These are phyloP conservation scores for Sanghuangporus sanghuang DNA, from an alignment of 1,284 basidiomycete species.

Conservation along the genomic window DNA sequence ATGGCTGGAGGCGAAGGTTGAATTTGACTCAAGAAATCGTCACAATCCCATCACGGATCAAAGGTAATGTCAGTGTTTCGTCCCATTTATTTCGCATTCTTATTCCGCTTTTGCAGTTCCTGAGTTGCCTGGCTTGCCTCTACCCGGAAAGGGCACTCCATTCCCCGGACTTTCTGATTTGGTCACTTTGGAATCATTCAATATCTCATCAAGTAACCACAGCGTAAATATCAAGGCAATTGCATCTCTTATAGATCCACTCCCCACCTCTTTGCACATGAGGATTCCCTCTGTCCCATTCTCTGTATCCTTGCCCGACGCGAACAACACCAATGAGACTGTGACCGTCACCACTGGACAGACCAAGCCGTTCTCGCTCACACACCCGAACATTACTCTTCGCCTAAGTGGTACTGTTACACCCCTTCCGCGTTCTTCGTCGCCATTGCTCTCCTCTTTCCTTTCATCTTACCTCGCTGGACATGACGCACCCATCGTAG, in stretches of 20 bases:
- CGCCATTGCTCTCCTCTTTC: constrained; percentile 35
- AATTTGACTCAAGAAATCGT: constrained; percentile 40
- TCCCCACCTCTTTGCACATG: constrained; percentile 26
- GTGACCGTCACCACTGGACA: constrained; percentile 46
- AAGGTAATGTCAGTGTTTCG: constrained; percentile 32
- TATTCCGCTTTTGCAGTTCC: constrained; percentile 43
- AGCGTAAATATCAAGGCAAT: constrained; percentile 55
- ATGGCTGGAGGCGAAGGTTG: constrained; percentile 48
- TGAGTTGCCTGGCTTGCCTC: constrained; percentile 56
- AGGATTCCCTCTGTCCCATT: constrained; percentile 56
- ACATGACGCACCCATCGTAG: constrained; percentile 45
- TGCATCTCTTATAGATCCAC: constrained; percentile 29
- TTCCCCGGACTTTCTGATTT: constrained; percentile 54
- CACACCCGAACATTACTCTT: constrained; percentile 64
- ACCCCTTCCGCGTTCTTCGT: constrained; percentile 34
- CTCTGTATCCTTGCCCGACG: constrained; percentile 39
- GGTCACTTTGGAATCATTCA: constrained; percentile 54
- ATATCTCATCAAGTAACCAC: constrained; percentile 48
- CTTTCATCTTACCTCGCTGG: constrained; percentile 57
- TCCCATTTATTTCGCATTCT: neutral
- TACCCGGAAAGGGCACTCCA: constrained; percentile 44
- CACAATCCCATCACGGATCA: constrained; percentile 39
- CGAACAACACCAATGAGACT: constrained; percentile 20
- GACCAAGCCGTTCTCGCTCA: constrained; percentile 50
- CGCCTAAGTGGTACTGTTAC: constrained; percentile 53